phyloP scores from a whole-genome alignment of 805 yeast species.

The Ogataea paradorogensis region DNA sequence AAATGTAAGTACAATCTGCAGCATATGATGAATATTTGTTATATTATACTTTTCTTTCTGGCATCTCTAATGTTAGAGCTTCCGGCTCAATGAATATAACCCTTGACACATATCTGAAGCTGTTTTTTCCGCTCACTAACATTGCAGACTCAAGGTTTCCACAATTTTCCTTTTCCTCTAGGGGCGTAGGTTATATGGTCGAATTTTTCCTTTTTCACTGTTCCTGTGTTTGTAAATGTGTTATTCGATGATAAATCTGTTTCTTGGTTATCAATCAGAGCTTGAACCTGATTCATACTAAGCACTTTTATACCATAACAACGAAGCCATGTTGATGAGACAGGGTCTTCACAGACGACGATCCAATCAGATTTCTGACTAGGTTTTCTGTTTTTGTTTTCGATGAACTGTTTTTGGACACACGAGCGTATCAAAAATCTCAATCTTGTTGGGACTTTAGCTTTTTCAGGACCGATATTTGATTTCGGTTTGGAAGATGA shows the following conservation, averaged over 20 bases:
- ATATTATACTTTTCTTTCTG: slow-evolving; percentile 60
- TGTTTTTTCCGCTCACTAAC: slow-evolving; percentile 5
- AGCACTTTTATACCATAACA: slow-evolving; percentile 53
- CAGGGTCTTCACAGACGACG: slow-evolving; percentile 59
- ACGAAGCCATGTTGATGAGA: slow-evolving; percentile 50
- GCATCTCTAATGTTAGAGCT: slow-evolving; percentile 91
- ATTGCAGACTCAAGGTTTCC: slow-evolving; percentile 42
- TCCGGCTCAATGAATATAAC: slow-evolving; percentile 77
- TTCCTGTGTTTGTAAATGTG: slow-evolving; percentile 15
- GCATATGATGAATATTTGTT: slow-evolving; percentile 26
- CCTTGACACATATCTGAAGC: slow-evolving; percentile 64
- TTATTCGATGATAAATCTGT: background rate
- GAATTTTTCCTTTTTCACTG: slow-evolving; percentile 40
- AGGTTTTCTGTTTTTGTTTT: slow-evolving; percentile 26
- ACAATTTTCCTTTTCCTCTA: slow-evolving; percentile 57
- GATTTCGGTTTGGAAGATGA: background rate
- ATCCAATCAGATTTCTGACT: slow-evolving; percentile 43
- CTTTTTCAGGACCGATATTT: slow-evolving; percentile 20
- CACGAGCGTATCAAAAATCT: slow-evolving; percentile 57
- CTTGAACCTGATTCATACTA: slow-evolving; percentile 51
- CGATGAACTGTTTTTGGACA: slow-evolving; percentile 49
- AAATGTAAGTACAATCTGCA: slow-evolving; percentile 19
- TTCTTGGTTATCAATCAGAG: slow-evolving; percentile 29
- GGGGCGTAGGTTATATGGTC: slow-evolving; percentile 54
- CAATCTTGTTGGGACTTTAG: slow-evolving; percentile 51